These are phyloP conservation scores for Hymenochaete sp. DNA, from an alignment of 1,284 basidiomycete species.

Conservation along the genomic window DNA sequence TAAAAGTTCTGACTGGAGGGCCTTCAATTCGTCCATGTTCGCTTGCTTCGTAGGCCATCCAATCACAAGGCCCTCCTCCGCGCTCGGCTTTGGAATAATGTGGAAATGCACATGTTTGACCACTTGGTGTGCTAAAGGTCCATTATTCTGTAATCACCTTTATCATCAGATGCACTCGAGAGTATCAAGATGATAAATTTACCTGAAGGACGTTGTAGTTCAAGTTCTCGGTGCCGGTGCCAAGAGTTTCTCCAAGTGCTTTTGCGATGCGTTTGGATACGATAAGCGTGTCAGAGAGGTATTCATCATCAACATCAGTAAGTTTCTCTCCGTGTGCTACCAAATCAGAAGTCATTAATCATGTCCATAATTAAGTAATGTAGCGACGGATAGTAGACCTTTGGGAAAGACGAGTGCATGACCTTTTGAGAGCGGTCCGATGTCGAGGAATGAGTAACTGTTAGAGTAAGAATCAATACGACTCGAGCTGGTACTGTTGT, in stretches of 20 bases:
- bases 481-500: background rate
- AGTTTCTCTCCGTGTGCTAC: slow-evolving; percentile 64
- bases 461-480: background rate
- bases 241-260: slow-evolving; percentile 67
- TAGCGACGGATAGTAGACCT: slow-evolving; percentile 36
- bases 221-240: too few species aligned
- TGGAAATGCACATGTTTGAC: slow-evolving; percentile 90
- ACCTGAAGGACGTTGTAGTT: slow-evolving; percentile 86
- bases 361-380: background rate
- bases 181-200: slow-evolving; percentile 6
- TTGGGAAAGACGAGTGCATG: slow-evolving; percentile 89
- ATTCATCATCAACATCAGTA: slow-evolving; percentile 75
- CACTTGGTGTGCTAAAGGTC: slow-evolving; percentile 75
- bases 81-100: slow-evolving; percentile 80
- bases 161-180: background rate
- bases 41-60: slow-evolving; percentile 26
- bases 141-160: slow-evolving; percentile 63
- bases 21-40: slow-evolving; percentile 18
- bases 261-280: slow-evolving; percentile 82
- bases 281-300: slow-evolving; percentile 68
- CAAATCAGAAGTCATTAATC: background rate
- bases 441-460: slow-evolving; percentile 80
- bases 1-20: slow-evolving; percentile 19
- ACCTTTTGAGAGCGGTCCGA: slow-evolving; percentile 79
- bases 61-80: slow-evolving; percentile 65